A percentile compares a stretch with the other conserved stretches of the same genome.
These are phyloP conservation scores for Pythium utonaiense DNA, from an alignment of 352 stramenopile genomes.

Conservation along the genomic window DNA sequence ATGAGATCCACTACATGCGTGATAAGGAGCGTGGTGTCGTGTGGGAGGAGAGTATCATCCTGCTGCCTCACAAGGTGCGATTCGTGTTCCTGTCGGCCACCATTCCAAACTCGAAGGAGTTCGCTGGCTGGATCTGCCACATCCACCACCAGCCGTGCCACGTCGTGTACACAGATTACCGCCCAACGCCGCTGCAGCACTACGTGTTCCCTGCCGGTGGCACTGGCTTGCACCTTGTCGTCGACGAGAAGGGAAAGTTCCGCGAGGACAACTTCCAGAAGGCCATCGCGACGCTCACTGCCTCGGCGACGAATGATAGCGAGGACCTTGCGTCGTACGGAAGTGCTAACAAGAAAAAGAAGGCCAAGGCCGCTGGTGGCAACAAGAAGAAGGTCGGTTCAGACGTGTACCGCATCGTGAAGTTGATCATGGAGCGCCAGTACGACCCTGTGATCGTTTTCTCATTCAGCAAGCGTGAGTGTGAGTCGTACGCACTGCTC, in stretches of 20 bases:
- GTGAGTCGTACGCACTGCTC: conserved; percentile 91
- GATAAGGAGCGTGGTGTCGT: conserved; percentile 98
- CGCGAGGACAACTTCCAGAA: conserved; percentile 97
- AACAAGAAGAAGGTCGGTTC: conserved; percentile 91
- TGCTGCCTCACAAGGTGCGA: conserved; percentile 97
- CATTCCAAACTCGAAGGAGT: conserved; percentile 98
- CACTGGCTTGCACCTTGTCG: conserved; percentile 97
- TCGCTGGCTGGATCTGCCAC: conserved; percentile 97
- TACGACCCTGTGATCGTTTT: conserved; percentile 99
- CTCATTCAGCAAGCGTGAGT: conserved; percentile 99
- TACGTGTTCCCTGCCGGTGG: conserved; percentile 97
- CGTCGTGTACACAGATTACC: conserved; percentile 99
- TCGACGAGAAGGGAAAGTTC: conserved; percentile 99
- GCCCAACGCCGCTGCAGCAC: conserved; percentile 98
- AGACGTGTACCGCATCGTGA: conserved; percentile 98
- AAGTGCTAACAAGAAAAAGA: conserved; percentile 69
- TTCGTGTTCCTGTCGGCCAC: conserved; percentile 99
- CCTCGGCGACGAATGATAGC: conserved; percentile 51
- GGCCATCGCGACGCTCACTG: conserved; percentile 81
- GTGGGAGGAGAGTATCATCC: conserved; percentile 99
- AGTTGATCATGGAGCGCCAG: conserved; percentile 96
- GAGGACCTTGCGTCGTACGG: conserved; percentile 80
- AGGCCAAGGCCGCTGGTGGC: conserved; percentile 39
- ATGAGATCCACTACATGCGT: conserved; percentile 99
- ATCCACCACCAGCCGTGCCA: conserved; percentile 99